Evolutionary conservation across 2,329 filamentous ascomycete genomes (phyloP), one percentile per base, ranked within the genome.

Genomic region (Aureobasidium uvarum): DNA sequence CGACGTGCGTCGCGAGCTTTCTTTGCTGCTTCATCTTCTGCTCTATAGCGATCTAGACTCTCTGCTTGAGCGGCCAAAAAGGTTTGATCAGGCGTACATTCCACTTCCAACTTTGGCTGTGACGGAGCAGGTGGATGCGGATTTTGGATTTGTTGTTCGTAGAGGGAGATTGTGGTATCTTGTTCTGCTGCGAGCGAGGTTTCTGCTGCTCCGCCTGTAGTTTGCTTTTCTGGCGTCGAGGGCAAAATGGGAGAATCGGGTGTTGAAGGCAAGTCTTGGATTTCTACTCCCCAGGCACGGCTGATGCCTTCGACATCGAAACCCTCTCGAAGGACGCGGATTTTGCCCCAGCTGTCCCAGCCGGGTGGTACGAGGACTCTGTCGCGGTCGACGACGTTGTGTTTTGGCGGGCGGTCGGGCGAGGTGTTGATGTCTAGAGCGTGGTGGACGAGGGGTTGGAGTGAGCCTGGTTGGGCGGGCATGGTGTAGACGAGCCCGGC

Each of bases 331-430:
- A 98, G 81, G 51, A 98, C 92, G 48, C 94, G 85, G 67, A 99
- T 97, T 78, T 98, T 99, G 67, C 92, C 93, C 91, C 92, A 97
- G 0, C 93, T 97, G 77, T 99, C 95, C 95, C 95, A 99, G 76
- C 97, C 97, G 18, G 93, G 90, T 1, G 94, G 94, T 0, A 99
- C 90, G 5, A 97, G 83, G 64, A 99, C 93, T 81, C 96, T 96
- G 76, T 96, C 93, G 95, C 95, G 71, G 60, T 77, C 74, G 52
- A 77, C 75, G 45, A 77, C 74, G 45, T 77, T 75, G 60, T 77
- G 90, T 78, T 92, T 95, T 58, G 14, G 67, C 60, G 48, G 31
- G n/a, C 68, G 88, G 20, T 96, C 81, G 23, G 50, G 38, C 5
- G 95, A 83, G 25, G 91, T 96, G 67, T 91, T 91, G 75, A 96